Conservation (phyloP, 2,329 filamentous ascomycete genomes). For the Fusarium hainanense region DNA sequence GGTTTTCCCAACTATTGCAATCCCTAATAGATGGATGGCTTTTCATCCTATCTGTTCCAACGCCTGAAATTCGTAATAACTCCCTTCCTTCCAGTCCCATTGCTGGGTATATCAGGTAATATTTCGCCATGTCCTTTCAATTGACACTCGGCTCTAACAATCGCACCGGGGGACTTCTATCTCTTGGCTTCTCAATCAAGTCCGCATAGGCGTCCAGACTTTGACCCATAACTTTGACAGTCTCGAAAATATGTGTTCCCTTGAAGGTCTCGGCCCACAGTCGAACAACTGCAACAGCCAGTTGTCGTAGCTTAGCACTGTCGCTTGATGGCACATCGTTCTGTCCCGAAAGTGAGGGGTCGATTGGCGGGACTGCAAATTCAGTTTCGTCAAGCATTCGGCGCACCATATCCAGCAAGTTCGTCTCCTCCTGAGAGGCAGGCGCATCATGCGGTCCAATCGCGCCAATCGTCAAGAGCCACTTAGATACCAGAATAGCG, state of each 20-base stretch:
- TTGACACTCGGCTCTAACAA: conserved; percentile 41
- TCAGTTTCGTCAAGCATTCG: conserved; percentile 72
- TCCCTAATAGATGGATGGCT: neutral
- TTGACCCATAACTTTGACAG: conserved; percentile 67
- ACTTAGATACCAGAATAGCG: conserved; percentile 69
- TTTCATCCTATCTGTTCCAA: neutral
- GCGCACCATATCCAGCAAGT: conserved; percentile 65
- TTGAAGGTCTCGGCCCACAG: conserved; percentile 73
- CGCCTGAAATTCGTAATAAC: conserved; percentile 18
- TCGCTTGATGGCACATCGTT: conserved; percentile 61
- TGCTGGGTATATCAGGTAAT: neutral
- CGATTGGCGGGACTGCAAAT: conserved; percentile 67
- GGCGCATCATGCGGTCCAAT: conserved; percentile 63
- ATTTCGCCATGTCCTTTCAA: conserved; percentile 2
- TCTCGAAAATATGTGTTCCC: conserved; percentile 69
- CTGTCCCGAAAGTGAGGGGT: conserved; percentile 62
- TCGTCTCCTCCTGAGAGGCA: conserved; percentile 63
- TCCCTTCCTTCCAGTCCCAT: neutral
- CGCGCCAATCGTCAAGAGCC: conserved; percentile 66
- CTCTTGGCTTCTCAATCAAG: conserved; percentile 65
- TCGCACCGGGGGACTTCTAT: conserved; percentile 52
- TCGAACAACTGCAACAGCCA: conserved; percentile 67
- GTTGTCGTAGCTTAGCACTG: conserved; percentile 63
- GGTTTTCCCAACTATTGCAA: neutral
- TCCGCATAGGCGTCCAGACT: conserved; percentile 69